A percentile compares a stretch with the other conserved stretches of the same genome.
These are phyloP conservation scores for Alternaria viburni DNA, from an alignment of 2,329 filamentous ascomycete genomes.

Conservation along the genomic window DNA sequence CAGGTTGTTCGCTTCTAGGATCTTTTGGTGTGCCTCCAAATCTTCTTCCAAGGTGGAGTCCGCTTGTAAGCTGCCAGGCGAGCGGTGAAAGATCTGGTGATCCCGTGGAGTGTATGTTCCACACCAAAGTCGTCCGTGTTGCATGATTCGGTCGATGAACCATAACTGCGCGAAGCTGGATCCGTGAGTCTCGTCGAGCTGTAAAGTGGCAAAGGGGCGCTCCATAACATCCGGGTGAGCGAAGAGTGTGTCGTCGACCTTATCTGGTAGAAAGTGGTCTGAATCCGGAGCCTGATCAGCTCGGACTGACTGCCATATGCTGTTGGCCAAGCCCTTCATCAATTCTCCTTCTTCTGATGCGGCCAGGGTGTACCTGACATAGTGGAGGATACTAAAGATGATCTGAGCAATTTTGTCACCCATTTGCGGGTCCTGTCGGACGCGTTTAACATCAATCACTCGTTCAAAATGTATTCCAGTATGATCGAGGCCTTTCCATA, in stretches of 20 bases:
- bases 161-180: background rate
- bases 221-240: background rate
- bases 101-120: background rate
- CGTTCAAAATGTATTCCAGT: background rate
- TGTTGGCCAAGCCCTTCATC: background rate
- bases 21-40: too few relatives aligned
- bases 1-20: too few relatives aligned
- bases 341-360: background rate
- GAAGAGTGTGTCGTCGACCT: background rate
- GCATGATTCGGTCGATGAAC: background rate
- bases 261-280: background rate
- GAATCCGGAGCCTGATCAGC: fast-evolving
- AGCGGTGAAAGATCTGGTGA: too few relatives aligned
- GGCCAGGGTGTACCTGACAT: background rate
- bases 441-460: background rate
- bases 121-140: background rate
- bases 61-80: too few relatives aligned
- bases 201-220: background rate
- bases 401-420: background rate
- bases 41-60: too few relatives aligned
- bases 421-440: background rate
- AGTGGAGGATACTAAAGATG: background rate
- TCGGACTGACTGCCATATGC: background rate
- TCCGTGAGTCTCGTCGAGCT: background rate
- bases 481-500: background rate